Conservation (phyloP, 345 rosid genomes). For the Anacardium occidentale region DNA sequence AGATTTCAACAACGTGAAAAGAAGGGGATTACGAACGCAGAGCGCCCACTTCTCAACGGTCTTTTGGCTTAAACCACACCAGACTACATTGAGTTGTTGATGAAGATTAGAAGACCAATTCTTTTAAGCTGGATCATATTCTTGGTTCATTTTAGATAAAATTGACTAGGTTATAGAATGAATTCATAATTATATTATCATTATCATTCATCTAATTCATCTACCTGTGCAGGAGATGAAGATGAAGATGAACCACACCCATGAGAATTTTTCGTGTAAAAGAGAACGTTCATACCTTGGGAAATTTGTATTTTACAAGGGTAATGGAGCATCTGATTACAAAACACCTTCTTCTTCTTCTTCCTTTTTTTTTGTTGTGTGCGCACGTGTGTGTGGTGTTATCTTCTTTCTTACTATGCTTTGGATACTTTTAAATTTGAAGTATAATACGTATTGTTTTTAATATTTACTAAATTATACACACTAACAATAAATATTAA, state of each 20-base stretch:
- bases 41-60: slow-evolving; percentile 71
- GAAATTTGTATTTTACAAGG: neutral
- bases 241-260: slow-evolving; percentile 13
- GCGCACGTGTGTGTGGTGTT: too few species aligned
- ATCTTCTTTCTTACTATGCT: too few species aligned
- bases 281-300: neutral
- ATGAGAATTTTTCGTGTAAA: slow-evolving; percentile 14
- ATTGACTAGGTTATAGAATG: too few species aligned
- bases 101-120: neutral
- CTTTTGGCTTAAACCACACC: slow-evolving; percentile 40
- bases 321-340: too few species aligned
- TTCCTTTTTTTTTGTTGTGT: too few species aligned
- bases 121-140: slow-evolving; percentile 11
- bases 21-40: slow-evolving; percentile 42
- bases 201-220: too few species aligned
- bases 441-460: too few species aligned
- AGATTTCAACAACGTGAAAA: slow-evolving; percentile 49
- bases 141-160: neutral
- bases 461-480: too few species aligned
- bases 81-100: neutral
- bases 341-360: too few species aligned
- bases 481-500: too few species aligned
- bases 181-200: too few species aligned
- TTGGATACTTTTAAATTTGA: too few species aligned
- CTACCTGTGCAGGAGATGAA: neutral